A percentile compares a stretch with the other conserved stretches of the same genome.
Conservation (phyloP, 306 rosid species). For the Casuarina glauca region DNA sequence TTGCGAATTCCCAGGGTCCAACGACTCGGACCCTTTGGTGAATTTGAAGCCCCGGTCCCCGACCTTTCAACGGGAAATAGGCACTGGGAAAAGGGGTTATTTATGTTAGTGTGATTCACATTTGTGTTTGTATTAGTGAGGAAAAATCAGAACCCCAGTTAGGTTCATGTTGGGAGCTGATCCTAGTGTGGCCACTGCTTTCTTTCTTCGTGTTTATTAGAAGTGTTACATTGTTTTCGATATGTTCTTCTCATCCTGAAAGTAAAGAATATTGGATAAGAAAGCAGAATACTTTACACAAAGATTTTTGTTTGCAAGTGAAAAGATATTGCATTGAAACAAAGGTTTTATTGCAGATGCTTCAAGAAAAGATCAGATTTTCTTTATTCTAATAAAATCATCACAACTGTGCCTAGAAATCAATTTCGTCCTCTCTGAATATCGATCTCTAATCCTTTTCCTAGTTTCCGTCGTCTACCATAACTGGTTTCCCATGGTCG, state of each 20-base stretch:
- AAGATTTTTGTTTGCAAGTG: too few species aligned
- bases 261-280: too few species aligned
- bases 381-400: too few species aligned
- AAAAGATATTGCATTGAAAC: too few species aligned
- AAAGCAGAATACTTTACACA: too few species aligned
- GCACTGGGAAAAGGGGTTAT: slow-evolving; percentile 42
- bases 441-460: too few species aligned
- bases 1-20: slow-evolving; percentile 49
- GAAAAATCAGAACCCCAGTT: slow-evolving; percentile 40
- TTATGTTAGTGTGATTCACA: slow-evolving; percentile 41
- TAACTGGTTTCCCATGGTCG: too few species aligned
- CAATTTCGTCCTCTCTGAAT: too few species aligned
- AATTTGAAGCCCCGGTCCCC: slow-evolving; percentile 49
- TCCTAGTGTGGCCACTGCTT: slow-evolving; percentile 56
- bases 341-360: too few species aligned
- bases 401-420: too few species aligned
- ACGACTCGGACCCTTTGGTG: slow-evolving; percentile 56
- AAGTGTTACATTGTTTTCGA: not conserved
- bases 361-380: too few species aligned
- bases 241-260: slow-evolving; percentile 5
- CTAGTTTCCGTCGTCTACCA: too few species aligned
- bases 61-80: slow-evolving; percentile 64
- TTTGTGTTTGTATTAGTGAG: slow-evolving; percentile 42
- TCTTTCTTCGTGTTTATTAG: not conserved
- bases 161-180: slow-evolving; percentile 65